Conservation (phyloP, 2,329 filamentous ascomycete species). For the Aspergillus awamori region DNA sequence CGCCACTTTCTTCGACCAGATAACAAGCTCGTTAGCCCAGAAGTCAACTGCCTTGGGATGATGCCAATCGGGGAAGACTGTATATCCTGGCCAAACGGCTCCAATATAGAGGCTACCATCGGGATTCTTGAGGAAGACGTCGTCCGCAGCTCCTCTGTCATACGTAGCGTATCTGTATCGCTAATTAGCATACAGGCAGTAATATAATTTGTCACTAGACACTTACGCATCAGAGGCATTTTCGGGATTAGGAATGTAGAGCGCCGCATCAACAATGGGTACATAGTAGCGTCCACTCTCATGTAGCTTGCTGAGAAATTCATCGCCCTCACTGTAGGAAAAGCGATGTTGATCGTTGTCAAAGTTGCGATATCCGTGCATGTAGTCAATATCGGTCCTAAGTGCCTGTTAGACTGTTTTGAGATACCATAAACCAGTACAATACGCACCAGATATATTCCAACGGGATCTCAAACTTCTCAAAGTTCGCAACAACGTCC, state of each 20-base stretch:
- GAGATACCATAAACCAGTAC: not conserved
- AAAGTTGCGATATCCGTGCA: slow-evolving; percentile 64
- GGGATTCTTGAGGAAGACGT: slow-evolving; percentile 56
- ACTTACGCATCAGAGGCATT: slow-evolving; percentile 67
- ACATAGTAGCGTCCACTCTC: slow-evolving; percentile 60
- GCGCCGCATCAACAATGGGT: slow-evolving; percentile 64
- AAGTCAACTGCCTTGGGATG: slow-evolving; percentile 61
- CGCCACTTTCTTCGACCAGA: slow-evolving; percentile 56
- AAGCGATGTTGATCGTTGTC: slow-evolving; percentile 58
- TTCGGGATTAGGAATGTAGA: slow-evolving; percentile 72
- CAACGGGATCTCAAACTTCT: slow-evolving; percentile 59
- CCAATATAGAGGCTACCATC: slow-evolving; percentile 60
- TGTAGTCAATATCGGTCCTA: slow-evolving; percentile 56
- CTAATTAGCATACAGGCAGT: not conserved
- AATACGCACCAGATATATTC: slow-evolving; percentile 51
- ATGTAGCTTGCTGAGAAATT: slow-evolving; percentile 58
- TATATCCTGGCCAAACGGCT: slow-evolving; percentile 61
- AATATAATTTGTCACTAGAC: slow-evolving; percentile 39
- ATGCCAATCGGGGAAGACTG: slow-evolving; percentile 64
- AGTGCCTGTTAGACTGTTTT: not conserved
- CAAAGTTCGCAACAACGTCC: slow-evolving; percentile 58
- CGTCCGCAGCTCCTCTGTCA: slow-evolving; percentile 52
- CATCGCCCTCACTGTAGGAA: slow-evolving; percentile 51
- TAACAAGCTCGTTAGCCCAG: slow-evolving; percentile 59
- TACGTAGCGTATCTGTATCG: slow-evolving; percentile 55